Evolutionary conservation across 2,329 filamentous ascomycete species (phyloP).

Genomic region (Colletotrichum aenigma): DNA sequence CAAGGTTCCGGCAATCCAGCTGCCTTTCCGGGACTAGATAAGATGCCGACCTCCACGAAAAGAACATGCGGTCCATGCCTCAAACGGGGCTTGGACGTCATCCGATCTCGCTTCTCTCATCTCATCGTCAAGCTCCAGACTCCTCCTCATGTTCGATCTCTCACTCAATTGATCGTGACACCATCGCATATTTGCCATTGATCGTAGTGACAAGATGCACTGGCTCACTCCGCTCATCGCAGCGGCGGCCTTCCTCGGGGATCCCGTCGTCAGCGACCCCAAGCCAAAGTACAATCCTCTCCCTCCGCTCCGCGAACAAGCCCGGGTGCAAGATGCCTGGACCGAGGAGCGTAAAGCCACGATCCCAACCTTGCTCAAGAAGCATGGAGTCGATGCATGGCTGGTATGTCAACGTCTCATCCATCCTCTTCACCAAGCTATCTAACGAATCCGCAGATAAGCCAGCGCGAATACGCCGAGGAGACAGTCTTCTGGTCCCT

Average conservation of each 20-base stretch:
- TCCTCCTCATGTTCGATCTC: background rate
- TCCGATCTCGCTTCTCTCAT: conserved; percentile 7
- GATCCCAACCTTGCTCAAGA: conserved; percentile 46
- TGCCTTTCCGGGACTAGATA: conserved; percentile 16
- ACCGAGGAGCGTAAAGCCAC: conserved; percentile 43
- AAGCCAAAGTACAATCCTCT: conserved; percentile 36
- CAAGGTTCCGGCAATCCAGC: background rate
- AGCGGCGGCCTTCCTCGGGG: background rate
- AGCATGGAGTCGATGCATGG: conserved; percentile 53
- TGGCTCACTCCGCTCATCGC: conserved; percentile 2
- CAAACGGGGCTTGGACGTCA: conserved; percentile 10
- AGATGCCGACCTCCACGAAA: background rate
- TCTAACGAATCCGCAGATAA: conserved; percentile 37
- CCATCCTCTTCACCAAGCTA: background rate
- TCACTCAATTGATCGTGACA: background rate
- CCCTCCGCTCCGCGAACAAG: conserved; percentile 48
- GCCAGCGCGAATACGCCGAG: conserved; percentile 56
- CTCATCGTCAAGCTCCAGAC: background rate
- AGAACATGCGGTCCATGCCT: background rate
- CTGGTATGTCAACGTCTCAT: conserved; percentile 35
- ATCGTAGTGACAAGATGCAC: background rate
- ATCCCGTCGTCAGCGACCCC: background rate
- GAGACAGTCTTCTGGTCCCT: conserved; percentile 57
- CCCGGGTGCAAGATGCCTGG: conserved; percentile 47
- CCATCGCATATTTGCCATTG: background rate